A percentile compares a stretch with the other conserved stretches of the same genome.
phyloP scores from a whole-genome alignment of 2,329 filamentous ascomycete species.

The Parastagonospora avenae region DNA sequence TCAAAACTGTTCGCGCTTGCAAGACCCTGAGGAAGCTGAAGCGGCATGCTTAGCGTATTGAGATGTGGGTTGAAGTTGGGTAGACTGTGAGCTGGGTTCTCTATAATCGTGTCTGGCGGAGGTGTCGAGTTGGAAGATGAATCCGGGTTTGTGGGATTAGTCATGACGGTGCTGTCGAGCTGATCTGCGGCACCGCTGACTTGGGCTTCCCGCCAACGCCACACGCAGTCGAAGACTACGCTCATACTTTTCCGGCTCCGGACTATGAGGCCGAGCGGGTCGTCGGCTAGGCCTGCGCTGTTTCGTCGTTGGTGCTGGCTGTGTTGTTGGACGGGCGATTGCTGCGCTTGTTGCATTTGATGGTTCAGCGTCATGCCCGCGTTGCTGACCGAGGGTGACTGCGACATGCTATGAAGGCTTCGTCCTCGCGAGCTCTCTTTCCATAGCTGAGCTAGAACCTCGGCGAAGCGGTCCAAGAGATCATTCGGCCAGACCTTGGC shows the following conservation, averaged over 20 bases:
- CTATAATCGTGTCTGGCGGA: slow-evolving; percentile 51
- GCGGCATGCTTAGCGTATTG: slow-evolving; percentile 52
- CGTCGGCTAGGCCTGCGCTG: slow-evolving; percentile 58
- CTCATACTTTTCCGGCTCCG: slow-evolving; percentile 84
- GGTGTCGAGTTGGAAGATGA: slow-evolving; percentile 67
- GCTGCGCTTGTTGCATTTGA: slow-evolving; percentile 26
- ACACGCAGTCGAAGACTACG: slow-evolving; percentile 82
- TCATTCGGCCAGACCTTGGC: slow-evolving; percentile 80
- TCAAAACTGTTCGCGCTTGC: slow-evolving; percentile 56
- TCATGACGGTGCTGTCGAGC: slow-evolving; percentile 71
- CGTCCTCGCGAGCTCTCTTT: slow-evolving; percentile 59
- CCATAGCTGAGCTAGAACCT: slow-evolving; percentile 89
- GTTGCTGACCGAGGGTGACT: slow-evolving; percentile 43
- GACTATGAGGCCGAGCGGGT: slow-evolving; percentile 79
- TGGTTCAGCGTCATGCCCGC: slow-evolving; percentile 38
- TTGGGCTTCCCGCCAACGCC: slow-evolving; percentile 78
- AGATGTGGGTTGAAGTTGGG: slow-evolving; percentile 46
- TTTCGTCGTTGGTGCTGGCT: slow-evolving; percentile 29
- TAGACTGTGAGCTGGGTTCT: slow-evolving; percentile 40
- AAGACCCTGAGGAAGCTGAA: slow-evolving; percentile 64
- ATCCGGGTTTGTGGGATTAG: slow-evolving; percentile 86
- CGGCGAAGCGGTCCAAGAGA: slow-evolving; percentile 76
- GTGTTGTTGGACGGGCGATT: slow-evolving; percentile 23
- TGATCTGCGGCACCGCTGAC: slow-evolving; percentile 53
- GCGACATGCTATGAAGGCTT: slow-evolving; percentile 44